Evolutionary conservation across 768 basidiomycete species (phyloP).

Genomic region (Lactarius sp.): DNA sequence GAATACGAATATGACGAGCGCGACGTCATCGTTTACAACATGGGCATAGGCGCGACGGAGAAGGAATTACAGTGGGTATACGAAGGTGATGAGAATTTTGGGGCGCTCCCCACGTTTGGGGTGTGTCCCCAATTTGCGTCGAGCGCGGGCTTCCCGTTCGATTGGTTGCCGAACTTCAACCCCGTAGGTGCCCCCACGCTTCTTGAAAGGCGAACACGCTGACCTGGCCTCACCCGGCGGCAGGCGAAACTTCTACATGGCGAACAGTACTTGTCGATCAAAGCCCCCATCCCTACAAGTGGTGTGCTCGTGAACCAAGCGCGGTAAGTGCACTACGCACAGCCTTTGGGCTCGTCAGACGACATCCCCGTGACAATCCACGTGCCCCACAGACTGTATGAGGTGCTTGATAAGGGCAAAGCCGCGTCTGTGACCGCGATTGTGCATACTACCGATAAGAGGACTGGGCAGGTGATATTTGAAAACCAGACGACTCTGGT

Average conservation of each 20-base stretch:
- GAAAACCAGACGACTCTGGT: conserved; percentile 92
- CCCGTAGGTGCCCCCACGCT: conserved; percentile 52
- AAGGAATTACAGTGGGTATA: conserved; percentile 89
- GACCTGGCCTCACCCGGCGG: neutral
- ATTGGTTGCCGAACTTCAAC: conserved; percentile 94
- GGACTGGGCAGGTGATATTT: conserved; percentile 73
- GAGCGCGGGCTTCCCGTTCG: conserved; percentile 59
- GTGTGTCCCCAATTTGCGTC: conserved; percentile 88
- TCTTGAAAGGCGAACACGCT: conserved; percentile 3
- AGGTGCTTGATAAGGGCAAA: conserved; percentile 89
- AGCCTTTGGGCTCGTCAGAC: neutral
- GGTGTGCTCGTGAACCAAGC: conserved; percentile 74
- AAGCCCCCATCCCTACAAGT: conserved; percentile 78
- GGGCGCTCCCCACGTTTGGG: conserved; percentile 88
- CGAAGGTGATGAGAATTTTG: conserved; percentile 84
- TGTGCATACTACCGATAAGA: conserved; percentile 76
- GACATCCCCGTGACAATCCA: conserved; percentile 1
- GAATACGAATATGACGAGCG: conserved; percentile 79
- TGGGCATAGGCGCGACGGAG: conserved; percentile 91
- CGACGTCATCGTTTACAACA: conserved; percentile 91
- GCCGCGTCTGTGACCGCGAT: conserved; percentile 82
- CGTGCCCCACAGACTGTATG: conserved; percentile 48
- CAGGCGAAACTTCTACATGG: conserved; percentile 97
- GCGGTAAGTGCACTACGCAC: conserved; percentile 42
- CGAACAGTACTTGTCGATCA: conserved; percentile 90